Conservation (phyloP, 2,329 filamentous ascomycete genomes). For the Talaromyces pinophilus region DNA sequence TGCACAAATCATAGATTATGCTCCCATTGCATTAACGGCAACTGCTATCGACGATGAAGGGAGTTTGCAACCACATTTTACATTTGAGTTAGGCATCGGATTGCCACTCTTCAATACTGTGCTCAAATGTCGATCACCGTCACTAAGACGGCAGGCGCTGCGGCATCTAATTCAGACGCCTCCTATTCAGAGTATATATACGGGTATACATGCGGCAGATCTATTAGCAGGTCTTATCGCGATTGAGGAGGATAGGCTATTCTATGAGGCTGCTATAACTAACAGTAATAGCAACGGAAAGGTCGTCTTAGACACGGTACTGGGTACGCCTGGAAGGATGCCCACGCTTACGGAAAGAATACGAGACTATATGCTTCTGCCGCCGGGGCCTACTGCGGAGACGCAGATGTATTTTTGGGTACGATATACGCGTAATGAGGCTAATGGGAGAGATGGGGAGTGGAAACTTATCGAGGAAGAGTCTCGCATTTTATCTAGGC, state of each 20-base stretch:
- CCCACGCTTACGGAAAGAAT: background rate
- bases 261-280: background rate
- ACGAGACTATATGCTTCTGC: background rate
- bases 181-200: background rate
- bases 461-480: background rate
- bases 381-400: background rate
- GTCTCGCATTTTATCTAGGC: background rate
- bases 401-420: background rate
- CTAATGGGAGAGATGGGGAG: background rate
- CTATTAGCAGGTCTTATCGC: background rate
- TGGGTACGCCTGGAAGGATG: background rate
- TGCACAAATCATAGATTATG: background rate
- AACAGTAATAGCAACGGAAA: background rate
- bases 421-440: background rate
- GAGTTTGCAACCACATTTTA: background rate
- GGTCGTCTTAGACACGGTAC: background rate
- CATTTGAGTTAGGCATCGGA: background rate
- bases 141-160: background rate
- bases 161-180: background rate
- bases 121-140: background rate
- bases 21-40: background rate
- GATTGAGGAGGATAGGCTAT: background rate
- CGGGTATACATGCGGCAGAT: background rate
- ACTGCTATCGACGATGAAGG: background rate
- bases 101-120: background rate